Percentiles rank a stretch among this genome's conserved stretches.
Conservation (phyloP, 257 asterid species). For the Plantago major region DNA sequence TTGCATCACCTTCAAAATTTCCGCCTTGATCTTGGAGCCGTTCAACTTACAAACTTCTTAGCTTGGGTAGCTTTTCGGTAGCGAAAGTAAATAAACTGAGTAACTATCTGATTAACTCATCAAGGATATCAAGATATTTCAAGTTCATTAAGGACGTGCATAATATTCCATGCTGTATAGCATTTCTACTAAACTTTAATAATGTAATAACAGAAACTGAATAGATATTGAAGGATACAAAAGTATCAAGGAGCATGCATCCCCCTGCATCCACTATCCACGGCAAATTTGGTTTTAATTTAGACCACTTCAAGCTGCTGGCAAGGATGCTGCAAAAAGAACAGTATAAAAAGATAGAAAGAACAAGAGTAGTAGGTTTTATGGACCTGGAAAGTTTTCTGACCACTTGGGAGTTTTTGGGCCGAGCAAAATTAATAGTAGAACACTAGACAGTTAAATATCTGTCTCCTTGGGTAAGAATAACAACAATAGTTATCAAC, state of each 20-base stretch:
- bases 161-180: neutral
- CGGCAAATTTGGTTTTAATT: constrained; percentile 55
- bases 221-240: constrained; percentile 49
- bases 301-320: constrained; percentile 56
- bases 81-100: constrained; percentile 47
- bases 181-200: neutral
- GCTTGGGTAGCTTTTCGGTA: constrained; percentile 24
- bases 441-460: neutral
- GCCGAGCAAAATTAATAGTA: neutral
- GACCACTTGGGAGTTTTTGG: neutral
- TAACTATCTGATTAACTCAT: constrained; percentile 44
- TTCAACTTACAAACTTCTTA: constrained; percentile 29
- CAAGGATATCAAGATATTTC: constrained; percentile 24
- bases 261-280: constrained; percentile 78
- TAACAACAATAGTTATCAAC: neutral
- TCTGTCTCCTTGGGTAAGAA: neutral
- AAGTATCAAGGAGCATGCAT: constrained; percentile 56
- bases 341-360: neutral
- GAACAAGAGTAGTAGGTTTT: neutral
- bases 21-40: constrained; percentile 14
- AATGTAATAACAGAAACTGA: neutral
- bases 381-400: neutral
- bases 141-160: neutral
- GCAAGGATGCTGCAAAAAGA: constrained; percentile 51
- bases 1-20: constrained; percentile 24